These are phyloP conservation scores for Hanseniaspora nectarophila DNA, from an alignment of 805 yeast genomes.

Conservation along the genomic window DNA sequence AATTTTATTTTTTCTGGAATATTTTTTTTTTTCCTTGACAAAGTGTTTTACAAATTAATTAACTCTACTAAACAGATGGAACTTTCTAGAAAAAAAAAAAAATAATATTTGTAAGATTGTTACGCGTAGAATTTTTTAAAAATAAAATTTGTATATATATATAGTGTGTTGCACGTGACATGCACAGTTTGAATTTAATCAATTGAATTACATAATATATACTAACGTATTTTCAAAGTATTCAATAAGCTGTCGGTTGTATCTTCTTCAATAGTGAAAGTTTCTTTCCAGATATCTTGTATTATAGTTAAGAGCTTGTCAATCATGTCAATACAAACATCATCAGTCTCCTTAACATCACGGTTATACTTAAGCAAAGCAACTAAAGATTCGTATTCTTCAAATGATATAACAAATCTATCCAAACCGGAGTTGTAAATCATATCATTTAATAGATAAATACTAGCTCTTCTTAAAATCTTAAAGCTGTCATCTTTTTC, in stretches of 20 bases:
- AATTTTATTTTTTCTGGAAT: neutral
- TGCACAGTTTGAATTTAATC: neutral
- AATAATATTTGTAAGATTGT: neutral
- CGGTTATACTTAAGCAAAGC: conserved; percentile 34
- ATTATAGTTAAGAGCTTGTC: conserved; percentile 28
- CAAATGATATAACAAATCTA: conserved; percentile 33
- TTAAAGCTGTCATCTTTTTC: conserved; percentile 32
- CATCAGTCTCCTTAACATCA: conserved; percentile 40
- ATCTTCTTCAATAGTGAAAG: conserved; percentile 7
- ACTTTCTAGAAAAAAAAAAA: conserved; percentile 14
- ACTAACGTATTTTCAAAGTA: conserved; percentile 4
- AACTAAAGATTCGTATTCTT: conserved; percentile 34
- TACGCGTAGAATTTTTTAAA: neutral
- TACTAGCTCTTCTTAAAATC: conserved; percentile 61
- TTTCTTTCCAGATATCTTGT: conserved; percentile 19
- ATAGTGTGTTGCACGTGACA: too few species aligned
- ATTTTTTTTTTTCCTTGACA: neutral
- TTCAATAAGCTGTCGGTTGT: conserved; percentile 7
- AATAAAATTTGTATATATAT: too few species aligned
- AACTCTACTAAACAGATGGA: neutral
- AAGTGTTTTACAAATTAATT: neutral
- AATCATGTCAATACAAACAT: conserved; percentile 51
- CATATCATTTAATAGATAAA: conserved; percentile 54
- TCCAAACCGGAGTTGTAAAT: conserved; percentile 38
- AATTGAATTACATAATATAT: neutral